A percentile compares a stretch with the other conserved stretches of the same genome.
These are phyloP conservation scores for Saccharomyces pastorianus DNA, from an alignment of 1,139 yeast species.

Conservation along the genomic window DNA sequence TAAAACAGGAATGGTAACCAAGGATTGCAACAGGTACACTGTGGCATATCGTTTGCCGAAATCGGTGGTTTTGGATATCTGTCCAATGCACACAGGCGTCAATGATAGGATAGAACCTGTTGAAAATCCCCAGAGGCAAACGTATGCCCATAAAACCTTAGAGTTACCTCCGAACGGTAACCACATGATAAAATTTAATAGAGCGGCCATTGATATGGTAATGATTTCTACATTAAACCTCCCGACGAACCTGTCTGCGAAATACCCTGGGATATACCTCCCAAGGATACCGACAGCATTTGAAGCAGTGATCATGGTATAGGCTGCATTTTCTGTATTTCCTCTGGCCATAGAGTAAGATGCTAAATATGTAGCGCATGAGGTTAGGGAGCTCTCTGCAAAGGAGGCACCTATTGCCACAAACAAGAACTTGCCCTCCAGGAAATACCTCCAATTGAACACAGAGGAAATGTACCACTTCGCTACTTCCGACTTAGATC, in stretches of 20 bases:
- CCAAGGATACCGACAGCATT: slow-evolving; percentile 57
- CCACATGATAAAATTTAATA: slow-evolving; percentile 31
- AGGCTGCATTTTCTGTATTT: slow-evolving; percentile 43
- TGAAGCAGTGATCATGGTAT: slow-evolving; percentile 45
- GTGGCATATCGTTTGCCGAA: slow-evolving; percentile 47
- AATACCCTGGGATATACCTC: slow-evolving; percentile 46
- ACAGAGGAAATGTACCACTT: slow-evolving; percentile 26
- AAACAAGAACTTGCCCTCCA: slow-evolving; percentile 36
- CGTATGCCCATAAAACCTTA: slow-evolving; percentile 31
- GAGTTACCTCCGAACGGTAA: slow-evolving; percentile 32
- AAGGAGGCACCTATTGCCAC: slow-evolving; percentile 39
- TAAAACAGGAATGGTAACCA: slow-evolving; percentile 38
- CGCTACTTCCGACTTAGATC: slow-evolving; percentile 16
- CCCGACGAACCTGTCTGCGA: slow-evolving; percentile 49
- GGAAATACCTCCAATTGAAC: slow-evolving; percentile 32
- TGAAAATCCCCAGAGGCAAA: slow-evolving; percentile 32
- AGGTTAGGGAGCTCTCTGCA: slow-evolving; percentile 49
- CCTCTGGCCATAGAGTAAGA: slow-evolving; percentile 34
- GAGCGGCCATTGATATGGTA: slow-evolving; percentile 37
- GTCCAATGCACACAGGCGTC: slow-evolving; percentile 46
- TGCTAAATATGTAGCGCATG: slow-evolving; percentile 32
- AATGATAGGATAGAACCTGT: slow-evolving; percentile 35
- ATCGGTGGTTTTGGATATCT: slow-evolving; percentile 40
- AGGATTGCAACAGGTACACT: slow-evolving; percentile 39
- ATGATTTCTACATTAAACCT: slow-evolving; percentile 46